Evolutionary conservation across 108 stramenopile species (phyloP).

Genomic region (Aurantiochytrium sp.): DNA sequence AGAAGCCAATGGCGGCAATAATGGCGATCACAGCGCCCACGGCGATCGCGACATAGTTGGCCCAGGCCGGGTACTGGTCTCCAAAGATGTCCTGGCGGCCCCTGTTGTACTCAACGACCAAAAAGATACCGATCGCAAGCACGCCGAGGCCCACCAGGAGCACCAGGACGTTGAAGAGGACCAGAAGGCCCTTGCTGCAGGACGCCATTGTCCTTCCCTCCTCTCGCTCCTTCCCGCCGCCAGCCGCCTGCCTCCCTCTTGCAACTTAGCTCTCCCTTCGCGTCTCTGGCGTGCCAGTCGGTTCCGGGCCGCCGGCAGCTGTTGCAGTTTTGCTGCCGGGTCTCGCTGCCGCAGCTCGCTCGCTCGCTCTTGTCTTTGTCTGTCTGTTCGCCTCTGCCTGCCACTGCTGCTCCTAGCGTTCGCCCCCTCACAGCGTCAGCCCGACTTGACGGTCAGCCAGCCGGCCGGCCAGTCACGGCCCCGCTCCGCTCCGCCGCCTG

Average conservation of each 20-base stretch:
- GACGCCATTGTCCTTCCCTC: background rate
- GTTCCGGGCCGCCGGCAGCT: no score
- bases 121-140: background rate
- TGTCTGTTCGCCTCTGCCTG: background rate
- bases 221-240: no score
- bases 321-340: background rate
- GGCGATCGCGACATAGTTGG: background rate
- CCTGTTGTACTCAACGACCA: background rate
- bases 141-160: background rate
- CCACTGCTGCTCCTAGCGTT: background rate
- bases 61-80: background rate
- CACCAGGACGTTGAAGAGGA: background rate
- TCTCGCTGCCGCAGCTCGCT: no score
- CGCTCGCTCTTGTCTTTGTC: no score
- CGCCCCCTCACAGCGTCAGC: background rate
- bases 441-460: no score
- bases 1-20: background rate
- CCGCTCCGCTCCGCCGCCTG: no score
- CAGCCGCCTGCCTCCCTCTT: no score
- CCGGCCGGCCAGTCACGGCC: no score
- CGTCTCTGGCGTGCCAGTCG: no score
- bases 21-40: background rate
- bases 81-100: background rate
- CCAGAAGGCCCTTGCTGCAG: background rate
- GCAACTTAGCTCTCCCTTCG: no score